Percentiles rank a stretch among this genome's conserved stretches.
phyloP scores from a whole-genome alignment of 495 filamentous ascomycete genomes.

The Penicillium crystallinum region DNA sequence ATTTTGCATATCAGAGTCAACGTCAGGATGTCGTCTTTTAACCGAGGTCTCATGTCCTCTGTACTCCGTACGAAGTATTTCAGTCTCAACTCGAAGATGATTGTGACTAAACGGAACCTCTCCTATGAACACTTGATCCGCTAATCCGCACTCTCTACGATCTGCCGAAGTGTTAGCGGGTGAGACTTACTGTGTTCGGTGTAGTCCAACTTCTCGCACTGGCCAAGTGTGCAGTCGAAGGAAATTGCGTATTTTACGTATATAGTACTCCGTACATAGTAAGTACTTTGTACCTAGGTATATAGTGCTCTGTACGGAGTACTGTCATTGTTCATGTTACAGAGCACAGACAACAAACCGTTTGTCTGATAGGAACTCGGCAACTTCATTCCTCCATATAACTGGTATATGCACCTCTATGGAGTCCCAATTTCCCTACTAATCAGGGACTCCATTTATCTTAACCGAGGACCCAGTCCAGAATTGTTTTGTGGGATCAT shows the following conservation, averaged over 20 bases:
- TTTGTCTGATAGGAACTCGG: not conserved
- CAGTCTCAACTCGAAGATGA: not conserved
- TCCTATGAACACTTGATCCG: not conserved
- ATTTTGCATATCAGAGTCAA: not conserved
- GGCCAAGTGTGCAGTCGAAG: slow-evolving; percentile 9
- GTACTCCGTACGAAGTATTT: no score
- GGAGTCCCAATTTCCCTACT: no score
- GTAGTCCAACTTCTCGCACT: slow-evolving; percentile 19
- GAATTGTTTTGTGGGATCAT: no score
- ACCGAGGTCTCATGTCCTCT: slow-evolving; percentile 1
- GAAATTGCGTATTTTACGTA: no score
- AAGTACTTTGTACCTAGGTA: no score
- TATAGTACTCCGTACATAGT: no score
- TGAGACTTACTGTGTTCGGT: slow-evolving; percentile 25
- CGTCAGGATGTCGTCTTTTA: not conserved
- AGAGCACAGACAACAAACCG: not conserved
- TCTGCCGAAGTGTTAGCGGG: slow-evolving; percentile 25
- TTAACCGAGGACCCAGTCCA: no score
- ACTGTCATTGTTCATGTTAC: no score
- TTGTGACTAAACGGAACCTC: not conserved
- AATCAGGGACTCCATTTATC: no score
- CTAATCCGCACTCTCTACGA: slow-evolving; percentile 11
- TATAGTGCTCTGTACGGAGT: no score
- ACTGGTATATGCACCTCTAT: not conserved
- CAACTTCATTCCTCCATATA: not conserved